Percentiles rank a stretch among this genome's conserved stretches.
Conservation (phyloP, 2,329 filamentous ascomycete genomes). For the Pseudocercospora pini-densiflorae region DNA sequence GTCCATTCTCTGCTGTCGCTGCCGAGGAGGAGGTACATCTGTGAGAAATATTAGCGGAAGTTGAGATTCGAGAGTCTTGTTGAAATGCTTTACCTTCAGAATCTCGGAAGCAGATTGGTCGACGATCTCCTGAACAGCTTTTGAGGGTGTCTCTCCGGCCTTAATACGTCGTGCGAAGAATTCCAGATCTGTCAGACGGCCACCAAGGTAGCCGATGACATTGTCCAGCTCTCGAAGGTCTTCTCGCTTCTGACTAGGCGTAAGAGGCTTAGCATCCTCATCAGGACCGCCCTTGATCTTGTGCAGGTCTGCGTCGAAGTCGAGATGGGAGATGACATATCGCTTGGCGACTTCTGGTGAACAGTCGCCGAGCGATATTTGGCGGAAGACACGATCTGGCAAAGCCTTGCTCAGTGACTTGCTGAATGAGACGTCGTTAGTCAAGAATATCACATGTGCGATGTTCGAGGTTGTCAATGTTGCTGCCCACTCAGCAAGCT, state of each 20-base stretch:
- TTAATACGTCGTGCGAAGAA: slow-evolving; percentile 90
- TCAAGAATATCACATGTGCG: slow-evolving; percentile 93
- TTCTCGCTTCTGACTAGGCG: slow-evolving; percentile 52
- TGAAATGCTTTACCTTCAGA: slow-evolving; percentile 58
- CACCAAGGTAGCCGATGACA: slow-evolving; percentile 81
- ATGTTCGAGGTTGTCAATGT: slow-evolving; percentile 82
- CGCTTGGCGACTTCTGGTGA: slow-evolving; percentile 82
- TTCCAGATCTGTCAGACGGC: slow-evolving; percentile 92
- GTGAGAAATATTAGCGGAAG: background rate
- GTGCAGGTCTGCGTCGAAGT: slow-evolving; percentile 48
- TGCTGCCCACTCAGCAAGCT: slow-evolving; percentile 81
- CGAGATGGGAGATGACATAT: slow-evolving; percentile 84
- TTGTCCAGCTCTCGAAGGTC: slow-evolving; percentile 76
- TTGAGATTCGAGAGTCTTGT: background rate
- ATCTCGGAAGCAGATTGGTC: slow-evolving; percentile 89
- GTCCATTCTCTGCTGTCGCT: slow-evolving; percentile 71
- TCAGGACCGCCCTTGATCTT: slow-evolving; percentile 41
- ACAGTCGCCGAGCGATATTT: slow-evolving; percentile 84
- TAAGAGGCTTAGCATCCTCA: slow-evolving; percentile 47
- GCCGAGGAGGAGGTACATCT: slow-evolving; percentile 74
- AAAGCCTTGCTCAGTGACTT: slow-evolving; percentile 86
- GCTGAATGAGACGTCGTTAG: slow-evolving; percentile 83
- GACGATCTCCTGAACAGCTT: slow-evolving; percentile 86
- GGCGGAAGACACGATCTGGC: slow-evolving; percentile 87
- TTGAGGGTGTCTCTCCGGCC: slow-evolving; percentile 78